These are phyloP conservation scores for Ochetophila trinervis DNA, from an alignment of 306 rosid species.

Conservation along the genomic window DNA sequence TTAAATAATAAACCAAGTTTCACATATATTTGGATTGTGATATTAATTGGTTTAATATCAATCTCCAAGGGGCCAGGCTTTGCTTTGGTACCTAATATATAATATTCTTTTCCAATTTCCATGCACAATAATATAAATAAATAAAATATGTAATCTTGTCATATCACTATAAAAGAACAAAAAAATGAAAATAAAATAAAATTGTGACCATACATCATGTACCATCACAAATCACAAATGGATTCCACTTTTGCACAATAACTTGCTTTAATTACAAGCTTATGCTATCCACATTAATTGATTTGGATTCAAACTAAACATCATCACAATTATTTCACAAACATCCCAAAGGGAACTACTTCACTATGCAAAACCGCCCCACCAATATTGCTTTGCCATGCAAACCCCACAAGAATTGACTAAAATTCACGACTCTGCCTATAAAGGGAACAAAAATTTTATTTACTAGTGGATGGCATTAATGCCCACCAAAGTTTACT, in stretches of 20 bases:
- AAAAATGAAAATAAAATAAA: background rate
- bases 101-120: too few species aligned
- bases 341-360: background rate
- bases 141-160: background rate
- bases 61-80: too few species aligned
- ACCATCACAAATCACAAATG: constrained; percentile 5
- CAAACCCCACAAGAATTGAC: constrained; percentile 24
- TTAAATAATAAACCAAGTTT: too few species aligned
- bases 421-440: constrained; percentile 23
- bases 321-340: constrained; percentile 18
- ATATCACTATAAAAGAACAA: background rate
- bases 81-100: too few species aligned
- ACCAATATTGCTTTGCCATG: constrained; percentile 43
- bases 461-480: constrained; percentile 48
- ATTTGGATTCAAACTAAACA: constrained; percentile 24
- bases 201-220: background rate
- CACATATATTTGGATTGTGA: too few species aligned
- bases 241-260: background rate
- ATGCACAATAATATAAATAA: too few species aligned
- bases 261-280: constrained; percentile 10
- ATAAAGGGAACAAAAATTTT: constrained; percentile 27
- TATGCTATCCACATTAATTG: constrained; percentile 11
- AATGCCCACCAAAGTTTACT: constrained; percentile 35
- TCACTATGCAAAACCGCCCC: constrained; percentile 40
- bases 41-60: too few species aligned